Evolutionary conservation across 345 rosid genomes (phyloP), one percentile per base, ranked within the genome.

Genomic region (Microcos paniculata): DNA sequence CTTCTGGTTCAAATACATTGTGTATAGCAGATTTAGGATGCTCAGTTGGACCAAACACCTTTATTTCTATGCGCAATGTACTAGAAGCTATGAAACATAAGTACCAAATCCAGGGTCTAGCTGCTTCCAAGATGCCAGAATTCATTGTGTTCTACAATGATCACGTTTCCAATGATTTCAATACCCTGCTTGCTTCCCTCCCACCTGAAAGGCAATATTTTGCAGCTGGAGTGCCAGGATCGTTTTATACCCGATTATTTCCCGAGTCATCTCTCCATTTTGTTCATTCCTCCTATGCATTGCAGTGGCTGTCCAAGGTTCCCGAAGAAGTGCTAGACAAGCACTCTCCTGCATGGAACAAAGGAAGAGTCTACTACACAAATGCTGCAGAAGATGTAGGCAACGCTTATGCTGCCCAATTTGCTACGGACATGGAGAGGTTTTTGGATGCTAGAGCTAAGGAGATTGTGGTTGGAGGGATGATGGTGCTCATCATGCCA

Each of bases 41-140:
- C 75, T 88, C 92, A 16, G 88, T 83, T 4, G 93, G 96, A 57
- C 89, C 93, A 67, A 91, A 89, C 77, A 87, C 93, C 30, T 61
- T 91, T 64, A 30, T 68, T 14, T 71, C 87, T 28, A 69, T 88
- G 56, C 78, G 84, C n/a, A 80, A 85, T 74, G 72, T 89, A 26
- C 49, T 87, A 40, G 76, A 80, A 70, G 84, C 77, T 14, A 58
- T 87, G 15, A 70, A 79, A 79, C 28, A 33, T n/a, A 88, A 51
- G 69, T 69, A 52, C 62, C 80, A 21, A 69, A 14, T 82, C 52
- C 74, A 80, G 31, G 58, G n/a, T 40, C 40, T 51, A 21, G 10
- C 49, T 31, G 15, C 33, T 12, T 33, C 48, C 19, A 62, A 49
- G 77, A 4, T 71, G 12, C 62, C 74, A 0, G 62, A 89, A 72